These are phyloP conservation scores for Paramecium caudatum DNA, from an alignment of 73 alveolate species.

Conservation along the genomic window DNA sequence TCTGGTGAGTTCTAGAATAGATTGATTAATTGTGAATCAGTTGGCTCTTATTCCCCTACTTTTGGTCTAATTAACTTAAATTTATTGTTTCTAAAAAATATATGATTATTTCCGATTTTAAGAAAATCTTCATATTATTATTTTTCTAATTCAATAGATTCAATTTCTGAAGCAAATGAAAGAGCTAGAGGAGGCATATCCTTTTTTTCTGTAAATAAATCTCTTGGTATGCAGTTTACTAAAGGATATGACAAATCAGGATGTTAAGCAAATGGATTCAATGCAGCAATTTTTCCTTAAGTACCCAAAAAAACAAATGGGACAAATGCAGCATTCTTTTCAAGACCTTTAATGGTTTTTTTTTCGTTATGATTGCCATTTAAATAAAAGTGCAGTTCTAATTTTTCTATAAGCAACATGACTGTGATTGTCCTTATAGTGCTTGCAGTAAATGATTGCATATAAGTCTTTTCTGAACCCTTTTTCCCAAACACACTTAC, in stretches of 20 bases:
- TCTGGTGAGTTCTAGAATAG: not conserved
- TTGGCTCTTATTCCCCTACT: not conserved
- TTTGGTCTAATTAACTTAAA: slow-evolving; percentile 20
- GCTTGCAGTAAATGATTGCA: slow-evolving; percentile 15
- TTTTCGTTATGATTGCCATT: slow-evolving; percentile 48
- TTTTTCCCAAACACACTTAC: not conserved
- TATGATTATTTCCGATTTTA: not conserved
- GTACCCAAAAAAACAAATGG: not conserved
- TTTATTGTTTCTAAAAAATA: not conserved
- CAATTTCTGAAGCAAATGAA: not conserved
- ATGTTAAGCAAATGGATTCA: slow-evolving; percentile 60
- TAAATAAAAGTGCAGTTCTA: slow-evolving; percentile 4
- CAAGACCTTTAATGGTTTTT: not conserved
- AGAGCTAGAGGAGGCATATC: not conserved
- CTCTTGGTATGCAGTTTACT: not conserved
- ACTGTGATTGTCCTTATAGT: slow-evolving; percentile 55
- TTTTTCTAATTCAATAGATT: not conserved
- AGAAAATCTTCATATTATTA: not conserved
- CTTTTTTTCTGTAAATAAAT: not conserved
- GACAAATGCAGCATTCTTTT: not conserved
- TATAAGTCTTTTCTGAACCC: not conserved
- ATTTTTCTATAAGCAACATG: not conserved
- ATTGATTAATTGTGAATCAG: not conserved
- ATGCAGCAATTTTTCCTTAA: slow-evolving; percentile 14
- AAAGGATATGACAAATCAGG: slow-evolving; percentile 4